A percentile compares a stretch with the other conserved stretches of the same genome.
Evolutionary conservation across 2,329 filamentous ascomycete genomes (phyloP).

Genomic region (Ceratocystis ficicola): DNA sequence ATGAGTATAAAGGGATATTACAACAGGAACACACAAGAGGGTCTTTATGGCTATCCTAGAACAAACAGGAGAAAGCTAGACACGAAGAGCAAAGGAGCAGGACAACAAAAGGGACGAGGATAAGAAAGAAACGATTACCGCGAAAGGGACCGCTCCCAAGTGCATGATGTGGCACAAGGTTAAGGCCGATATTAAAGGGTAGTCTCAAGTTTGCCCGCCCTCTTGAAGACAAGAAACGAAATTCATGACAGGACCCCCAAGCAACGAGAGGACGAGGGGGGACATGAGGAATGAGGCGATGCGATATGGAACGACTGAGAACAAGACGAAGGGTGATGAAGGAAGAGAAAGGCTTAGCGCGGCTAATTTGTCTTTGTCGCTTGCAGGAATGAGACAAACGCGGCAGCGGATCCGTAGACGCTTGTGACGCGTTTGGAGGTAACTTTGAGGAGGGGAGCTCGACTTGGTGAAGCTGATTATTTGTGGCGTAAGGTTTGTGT

Average conservation of each 20-base stretch:
- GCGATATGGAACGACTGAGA: not conserved
- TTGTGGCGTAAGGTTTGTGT: not conserved
- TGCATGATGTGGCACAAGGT: not conserved
- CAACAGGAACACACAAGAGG: not conserved
- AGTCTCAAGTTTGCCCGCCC: not conserved
- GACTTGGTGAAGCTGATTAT: too few species aligned
- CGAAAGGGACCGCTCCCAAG: not conserved
- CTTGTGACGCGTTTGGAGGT: conserved; percentile 1
- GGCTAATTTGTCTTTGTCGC: conserved; percentile 1
- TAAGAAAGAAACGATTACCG: not conserved
- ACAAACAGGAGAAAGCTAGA: not conserved
- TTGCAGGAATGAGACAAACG: conserved; percentile 7
- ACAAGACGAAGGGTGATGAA: not conserved
- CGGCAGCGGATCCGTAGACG: conserved; percentile 8
- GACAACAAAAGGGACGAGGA: not conserved
- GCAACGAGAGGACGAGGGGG: not conserved
- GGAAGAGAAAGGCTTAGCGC: not conserved
- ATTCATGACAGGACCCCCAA: not conserved
- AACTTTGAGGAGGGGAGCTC: not conserved
- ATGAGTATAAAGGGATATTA: not conserved
- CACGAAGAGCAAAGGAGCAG: not conserved
- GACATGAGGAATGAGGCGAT: not conserved
- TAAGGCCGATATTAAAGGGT: not conserved
- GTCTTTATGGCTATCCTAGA: not conserved
- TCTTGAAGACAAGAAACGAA: not conserved